Percentiles rank a stretch among this genome's conserved stretches.
Conservation (phyloP, 768 basidiomycete genomes). For the Hirschioporus abietinus region DNA sequence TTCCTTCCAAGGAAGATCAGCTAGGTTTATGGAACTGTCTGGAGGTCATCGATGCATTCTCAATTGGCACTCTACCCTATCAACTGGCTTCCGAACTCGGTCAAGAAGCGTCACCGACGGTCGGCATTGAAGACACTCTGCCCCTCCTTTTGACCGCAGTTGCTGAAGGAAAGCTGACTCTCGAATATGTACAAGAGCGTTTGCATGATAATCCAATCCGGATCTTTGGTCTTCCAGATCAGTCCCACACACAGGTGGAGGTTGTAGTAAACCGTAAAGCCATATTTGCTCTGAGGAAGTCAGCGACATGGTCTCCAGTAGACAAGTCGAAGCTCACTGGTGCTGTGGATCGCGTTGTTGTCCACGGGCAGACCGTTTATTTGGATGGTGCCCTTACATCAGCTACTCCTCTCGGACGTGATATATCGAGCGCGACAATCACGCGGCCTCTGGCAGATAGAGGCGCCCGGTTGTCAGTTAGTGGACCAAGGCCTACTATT, state of each 20-base stretch:
- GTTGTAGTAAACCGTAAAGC: conserved; percentile 80
- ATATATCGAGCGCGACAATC: conserved; percentile 61
- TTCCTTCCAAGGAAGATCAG: conserved; percentile 77
- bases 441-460: conserved; percentile 34
- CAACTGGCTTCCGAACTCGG: conserved; percentile 59
- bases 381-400: conserved; percentile 75
- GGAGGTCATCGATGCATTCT: conserved; percentile 83
- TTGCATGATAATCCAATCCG: conserved; percentile 88
- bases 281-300: conserved; percentile 42
- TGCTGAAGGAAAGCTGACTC: conserved; percentile 65
- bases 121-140: conserved; percentile 83
- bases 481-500: conserved; percentile 2
- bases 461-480: conserved; percentile 13
- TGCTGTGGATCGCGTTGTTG: conserved; percentile 82
- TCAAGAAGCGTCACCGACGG: conserved; percentile 56
- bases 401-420: conserved; percentile 51
- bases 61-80: conserved; percentile 83
- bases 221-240: conserved; percentile 89
- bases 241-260: conserved; percentile 82
- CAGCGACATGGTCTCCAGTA: conserved; percentile 78
- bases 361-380: conserved; percentile 85
- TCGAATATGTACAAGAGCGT: conserved; percentile 77
- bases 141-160: conserved; percentile 88
- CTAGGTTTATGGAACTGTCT: conserved; percentile 81
- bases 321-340: conserved; percentile 58